Base-by-base conservation (phyloP, 1,284 basidiomycete species). In the Naganishia cerealis region DNA sequence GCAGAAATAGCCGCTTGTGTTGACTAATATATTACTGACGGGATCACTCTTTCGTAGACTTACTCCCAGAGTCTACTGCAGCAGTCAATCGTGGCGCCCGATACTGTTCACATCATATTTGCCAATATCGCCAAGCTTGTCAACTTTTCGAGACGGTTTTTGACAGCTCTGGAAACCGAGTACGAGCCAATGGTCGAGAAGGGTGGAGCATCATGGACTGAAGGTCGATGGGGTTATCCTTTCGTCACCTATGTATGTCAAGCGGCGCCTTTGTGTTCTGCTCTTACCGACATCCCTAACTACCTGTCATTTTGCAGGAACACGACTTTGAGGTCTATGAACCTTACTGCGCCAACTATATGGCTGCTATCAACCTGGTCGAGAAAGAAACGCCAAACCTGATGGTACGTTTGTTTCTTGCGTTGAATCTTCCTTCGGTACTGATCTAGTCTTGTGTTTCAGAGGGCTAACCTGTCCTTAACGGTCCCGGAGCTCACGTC, bases 291-390 rank as follows among this genome's bases (percentile, higher is more conserved):
- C 16, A 26, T 43, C 1, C 8, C 33, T n/a, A 40, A 9, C 26
- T 24, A 16, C 6, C 12, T 52, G 33, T 72, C 75, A 75, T 70
- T 72, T 72, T 76, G 84, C 84, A 94, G 90, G 95, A 99, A 85
- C 87, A 91, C 68, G 91, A 93, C 73, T 96, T 97, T 77, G 86
- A 87, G 57, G 91, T 92, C 46, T 99, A 99, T 81, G 94, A 96
- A 77, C 94, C 94, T 5, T 99, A 97, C 80, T 99, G 95, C 80
- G 93, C 93, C 55, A 98, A 99, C 81, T 94, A 94, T 81, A 90
- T 90, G 48, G 87, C 89, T 77, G 89, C 92, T 58, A 87, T 90
- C 77, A 88, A 92, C 66, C 85, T 94, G 54, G 88, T 95, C 83
- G 86, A 93, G 66, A 87, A 87, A 68, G 90, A 92, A 77, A 91